These are phyloP conservation scores for Daldinia concentrica DNA, from an alignment of 495 filamentous ascomycete genomes.

Conservation along the genomic window DNA sequence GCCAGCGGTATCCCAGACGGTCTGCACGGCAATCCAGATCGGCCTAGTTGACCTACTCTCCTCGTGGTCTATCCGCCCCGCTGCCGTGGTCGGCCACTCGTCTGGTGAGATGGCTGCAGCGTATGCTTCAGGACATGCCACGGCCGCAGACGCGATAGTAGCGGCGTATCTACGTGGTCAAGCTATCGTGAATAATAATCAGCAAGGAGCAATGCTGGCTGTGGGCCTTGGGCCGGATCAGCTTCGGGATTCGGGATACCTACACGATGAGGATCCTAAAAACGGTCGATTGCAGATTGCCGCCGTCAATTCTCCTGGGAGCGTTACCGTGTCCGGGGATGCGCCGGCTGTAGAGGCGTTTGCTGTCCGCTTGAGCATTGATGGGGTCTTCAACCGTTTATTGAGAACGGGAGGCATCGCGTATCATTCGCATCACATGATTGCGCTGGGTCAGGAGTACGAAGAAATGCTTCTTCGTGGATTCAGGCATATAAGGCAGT, in stretches of 20 bases:
- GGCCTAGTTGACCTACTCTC: conserved; percentile 57
- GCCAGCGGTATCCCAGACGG: conserved; percentile 53
- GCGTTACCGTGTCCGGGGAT: conserved; percentile 59
- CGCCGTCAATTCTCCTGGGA: conserved; percentile 54
- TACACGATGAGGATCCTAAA: conserved; percentile 25
- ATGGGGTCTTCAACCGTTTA: conserved; percentile 48
- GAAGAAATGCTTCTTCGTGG: conserved; percentile 26
- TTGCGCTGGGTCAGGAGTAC: conserved; percentile 52
- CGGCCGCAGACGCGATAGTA: conserved; percentile 50
- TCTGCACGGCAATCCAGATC: conserved; percentile 59
- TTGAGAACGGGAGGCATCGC: conserved; percentile 59
- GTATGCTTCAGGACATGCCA: conserved; percentile 51
- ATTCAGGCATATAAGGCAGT: neutral
- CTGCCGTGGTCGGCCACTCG: conserved; percentile 64
- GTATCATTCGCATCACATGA: conserved; percentile 64
- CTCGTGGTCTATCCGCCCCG: conserved; percentile 52
- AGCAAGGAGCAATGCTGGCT: conserved; percentile 63
- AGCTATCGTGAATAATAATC: conserved; percentile 35
- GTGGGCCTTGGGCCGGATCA: conserved; percentile 52
- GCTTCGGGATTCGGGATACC: conserved; percentile 48
- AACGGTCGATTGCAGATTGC: conserved; percentile 41
- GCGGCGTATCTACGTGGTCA: conserved; percentile 63
- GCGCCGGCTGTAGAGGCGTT: conserved; percentile 41
- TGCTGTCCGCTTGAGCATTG: conserved; percentile 49
- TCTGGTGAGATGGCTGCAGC: conserved; percentile 66